Base-by-base conservation (phyloP, 345 rosid species). In the Garcia nutans region DNA sequence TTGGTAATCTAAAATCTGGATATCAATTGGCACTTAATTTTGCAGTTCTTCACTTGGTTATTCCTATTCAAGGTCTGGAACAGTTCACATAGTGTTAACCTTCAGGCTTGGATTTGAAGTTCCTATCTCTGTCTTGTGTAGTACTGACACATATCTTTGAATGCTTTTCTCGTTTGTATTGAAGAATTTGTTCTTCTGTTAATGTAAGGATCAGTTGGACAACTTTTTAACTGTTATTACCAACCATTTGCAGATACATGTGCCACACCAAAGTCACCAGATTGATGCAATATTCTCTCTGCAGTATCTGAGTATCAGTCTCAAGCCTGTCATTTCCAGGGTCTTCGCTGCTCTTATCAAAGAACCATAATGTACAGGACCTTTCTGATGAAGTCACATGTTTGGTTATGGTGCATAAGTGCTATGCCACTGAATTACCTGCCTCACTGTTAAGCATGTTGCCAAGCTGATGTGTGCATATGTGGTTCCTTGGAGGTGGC, bases 171-270 rank as follows among this genome's bases (percentile, higher is more conserved):
- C 42, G 13, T 33, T 26, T 44, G 58, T 20, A 1, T 58, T 69
- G 74, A 50, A 61, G 74, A 66, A 44, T 47, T 59, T 23, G 50
- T 55, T 52, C 33, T 19, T 12, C 47, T 71, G 54, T 50, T 65
- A 65, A 26, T 37, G 6, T 57, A 6, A 19, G 70, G 71, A 56
- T 61, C 42, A 15, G 55, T 56, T 63, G 68, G 63, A 65, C 28
- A 67, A 72, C 70, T 54, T 64, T 69, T 31, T 12, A 1, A 42
- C 19, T 70, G 41, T 44, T n/a, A 26, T 15, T 67, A 28, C 69
- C 23, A n/a, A 50, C 69, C 11, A 19, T 37, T 42, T 20, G 41
- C 15, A 61, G 73, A 60, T 24, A n/a, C 45, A 0, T 44, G 33
- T 11, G n/a, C 55, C 54, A 28, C 52, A 10, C 74, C 11, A 42